These are phyloP conservation scores for Rhizoclosmatium sp. DNA, from an alignment of 192 early-diverging fungal genomes.

Conservation along the genomic window DNA sequence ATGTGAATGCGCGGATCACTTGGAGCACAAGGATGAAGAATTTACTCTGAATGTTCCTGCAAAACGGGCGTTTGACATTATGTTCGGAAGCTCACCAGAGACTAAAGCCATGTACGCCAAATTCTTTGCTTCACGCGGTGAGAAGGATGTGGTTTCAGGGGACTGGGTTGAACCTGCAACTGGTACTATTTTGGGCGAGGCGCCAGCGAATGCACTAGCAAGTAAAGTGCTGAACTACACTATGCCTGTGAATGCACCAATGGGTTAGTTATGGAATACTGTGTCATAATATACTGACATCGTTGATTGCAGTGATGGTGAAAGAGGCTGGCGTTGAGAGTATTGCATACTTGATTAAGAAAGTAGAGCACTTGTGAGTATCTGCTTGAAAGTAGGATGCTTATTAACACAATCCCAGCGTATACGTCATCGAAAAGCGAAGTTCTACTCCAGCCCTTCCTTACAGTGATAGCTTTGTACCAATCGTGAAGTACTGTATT, in stretches of 20 bases:
- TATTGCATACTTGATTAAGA: conserved; percentile 60
- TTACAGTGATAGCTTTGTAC: conserved; percentile 74
- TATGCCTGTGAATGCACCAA: conserved; percentile 77
- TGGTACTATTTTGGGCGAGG: conserved; percentile 31
- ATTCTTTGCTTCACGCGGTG: conserved; percentile 57
- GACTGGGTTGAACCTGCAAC: conserved; percentile 37
- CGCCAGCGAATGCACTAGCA: conserved; percentile 22
- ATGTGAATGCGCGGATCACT: conserved; percentile 74
- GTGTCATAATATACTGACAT: neutral
- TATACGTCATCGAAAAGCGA: conserved; percentile 55
- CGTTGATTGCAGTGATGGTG: conserved; percentile 61
- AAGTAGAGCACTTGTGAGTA: conserved; percentile 66
- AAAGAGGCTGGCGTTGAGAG: conserved; percentile 73
- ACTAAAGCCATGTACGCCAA: conserved; percentile 53
- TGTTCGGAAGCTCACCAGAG: conserved; percentile 58
- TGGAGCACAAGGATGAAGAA: conserved; percentile 68
- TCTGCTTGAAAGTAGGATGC: neutral
- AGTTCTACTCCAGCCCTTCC: conserved; percentile 67
- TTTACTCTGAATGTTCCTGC: conserved; percentile 62
- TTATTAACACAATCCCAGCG: conserved; percentile 4
- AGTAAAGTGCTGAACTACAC: conserved; percentile 62
- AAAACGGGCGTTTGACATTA: conserved; percentile 62
- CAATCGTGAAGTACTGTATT: conserved; percentile 71
- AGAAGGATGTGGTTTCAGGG: conserved; percentile 42
- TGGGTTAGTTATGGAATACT: conserved; percentile 52